Conservation (phyloP, 2,329 filamentous ascomycete genomes). For the Verticillium alfalfae region DNA sequence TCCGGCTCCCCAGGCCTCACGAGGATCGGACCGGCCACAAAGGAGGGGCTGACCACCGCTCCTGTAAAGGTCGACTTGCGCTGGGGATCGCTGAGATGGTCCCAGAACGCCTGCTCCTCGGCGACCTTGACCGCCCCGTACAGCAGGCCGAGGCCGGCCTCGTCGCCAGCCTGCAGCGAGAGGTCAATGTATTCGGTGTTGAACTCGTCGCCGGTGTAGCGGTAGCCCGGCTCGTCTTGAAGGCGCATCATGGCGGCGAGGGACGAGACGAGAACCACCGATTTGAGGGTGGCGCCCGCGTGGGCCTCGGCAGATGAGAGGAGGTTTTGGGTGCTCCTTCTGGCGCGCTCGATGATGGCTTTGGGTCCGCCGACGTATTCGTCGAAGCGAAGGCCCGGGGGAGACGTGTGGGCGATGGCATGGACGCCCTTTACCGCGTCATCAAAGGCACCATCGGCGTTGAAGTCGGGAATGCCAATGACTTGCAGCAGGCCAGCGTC, state of each 20-base stretch:
- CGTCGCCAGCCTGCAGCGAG: conserved; percentile 6
- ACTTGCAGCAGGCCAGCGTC: conserved; percentile 14
- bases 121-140: conserved; percentile 24
- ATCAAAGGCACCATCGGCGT: conserved; percentile 23
- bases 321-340: not conserved
- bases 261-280: conserved; percentile 4
- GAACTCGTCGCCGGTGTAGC: conserved; percentile 2
- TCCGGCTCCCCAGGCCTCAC: conserved; percentile 6
- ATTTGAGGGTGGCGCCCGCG: not conserved
- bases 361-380: not conserved
- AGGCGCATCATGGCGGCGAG: conserved; percentile 1
- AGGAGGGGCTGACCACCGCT: conserved; percentile 20
- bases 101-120: conserved; percentile 23
- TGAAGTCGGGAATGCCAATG: conserved; percentile 26
- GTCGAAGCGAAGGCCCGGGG: not conserved
- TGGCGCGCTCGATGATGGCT: not conserved
- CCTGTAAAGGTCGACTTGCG: conserved; percentile 16
- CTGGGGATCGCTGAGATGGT: not conserved
- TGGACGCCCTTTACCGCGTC: conserved; percentile 19
- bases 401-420: conserved; percentile 15
- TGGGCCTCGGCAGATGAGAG: conserved; percentile 3
- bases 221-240: conserved; percentile 14
- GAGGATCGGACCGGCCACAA: conserved; percentile 17
- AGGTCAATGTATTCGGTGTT: not conserved
- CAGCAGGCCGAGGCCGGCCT: conserved; percentile 3